Conservation (phyloP, 345 rosid species). For the Sonneratia caseolaris region DNA sequence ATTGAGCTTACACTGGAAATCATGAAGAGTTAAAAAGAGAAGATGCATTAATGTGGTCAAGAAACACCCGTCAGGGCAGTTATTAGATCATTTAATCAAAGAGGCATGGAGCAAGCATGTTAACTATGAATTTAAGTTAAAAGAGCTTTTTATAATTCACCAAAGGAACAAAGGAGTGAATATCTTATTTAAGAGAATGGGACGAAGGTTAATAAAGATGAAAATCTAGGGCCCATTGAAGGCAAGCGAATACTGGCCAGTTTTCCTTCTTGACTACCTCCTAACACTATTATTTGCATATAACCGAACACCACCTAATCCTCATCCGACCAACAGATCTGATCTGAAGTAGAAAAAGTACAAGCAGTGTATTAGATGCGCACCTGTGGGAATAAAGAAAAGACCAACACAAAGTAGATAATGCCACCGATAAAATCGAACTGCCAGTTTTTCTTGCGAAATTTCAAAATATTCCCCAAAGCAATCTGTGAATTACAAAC, state of each 20-base stretch:
- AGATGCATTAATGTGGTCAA: neutral
- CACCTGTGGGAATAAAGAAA: conserved; percentile 94
- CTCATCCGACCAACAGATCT: neutral
- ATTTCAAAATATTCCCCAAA: conserved; percentile 95
- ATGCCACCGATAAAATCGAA: conserved; percentile 97
- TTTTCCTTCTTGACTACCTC: neutral
- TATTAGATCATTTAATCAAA: neutral
- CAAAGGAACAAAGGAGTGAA: no score
- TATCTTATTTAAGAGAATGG: no score
- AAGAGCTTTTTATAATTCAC: no score
- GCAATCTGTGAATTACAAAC: conserved; percentile 60
- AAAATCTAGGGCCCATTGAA: no score
- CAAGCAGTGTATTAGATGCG: conserved; percentile 11
- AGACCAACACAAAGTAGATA: conserved; percentile 79
- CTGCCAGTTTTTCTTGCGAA: conserved; percentile 98
- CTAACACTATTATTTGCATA: neutral
- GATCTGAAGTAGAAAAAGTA: conserved; percentile 2
- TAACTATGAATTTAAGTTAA: no score
- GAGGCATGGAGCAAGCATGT: neutral
- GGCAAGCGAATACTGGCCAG: no score
- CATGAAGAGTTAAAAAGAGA: conserved; percentile 1
- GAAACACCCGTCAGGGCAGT: neutral
- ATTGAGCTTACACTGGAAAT: conserved; percentile 78
- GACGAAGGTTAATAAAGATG: no score
- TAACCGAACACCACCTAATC: neutral